phyloP scores from a whole-genome alignment of 768 basidiomycete species.

The Tylopilus plumbeoviolaceoides region DNA sequence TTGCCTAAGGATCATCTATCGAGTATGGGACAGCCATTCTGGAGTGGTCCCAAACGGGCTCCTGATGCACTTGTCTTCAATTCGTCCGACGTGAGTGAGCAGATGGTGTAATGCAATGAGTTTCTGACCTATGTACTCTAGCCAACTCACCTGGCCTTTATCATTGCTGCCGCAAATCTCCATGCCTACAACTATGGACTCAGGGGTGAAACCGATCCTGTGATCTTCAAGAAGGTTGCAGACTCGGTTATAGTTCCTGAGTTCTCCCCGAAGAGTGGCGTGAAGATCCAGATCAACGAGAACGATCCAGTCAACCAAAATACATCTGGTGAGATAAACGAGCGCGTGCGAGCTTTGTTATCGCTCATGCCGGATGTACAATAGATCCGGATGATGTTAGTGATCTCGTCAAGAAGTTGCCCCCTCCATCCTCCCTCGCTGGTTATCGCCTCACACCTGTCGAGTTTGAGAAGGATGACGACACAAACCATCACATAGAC shows the following conservation, averaged over 20 bases:
- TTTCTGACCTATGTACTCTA: slow-evolving; percentile 31
- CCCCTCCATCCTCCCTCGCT: slow-evolving; percentile 84
- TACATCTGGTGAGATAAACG: slow-evolving; percentile 19
- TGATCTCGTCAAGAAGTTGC: slow-evolving; percentile 64
- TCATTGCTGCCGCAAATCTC: slow-evolving; percentile 91
- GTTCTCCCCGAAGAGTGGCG: slow-evolving; percentile 88
- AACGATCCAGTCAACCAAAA: slow-evolving; percentile 77
- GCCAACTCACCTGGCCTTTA: slow-evolving; percentile 83
- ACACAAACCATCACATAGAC: slow-evolving; percentile 96
- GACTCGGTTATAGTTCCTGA: slow-evolving; percentile 83
- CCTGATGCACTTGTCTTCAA: slow-evolving; percentile 88
- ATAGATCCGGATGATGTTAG: slow-evolving; percentile 49
- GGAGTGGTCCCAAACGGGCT: slow-evolving; percentile 98
- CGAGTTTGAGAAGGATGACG: slow-evolving; percentile 99
- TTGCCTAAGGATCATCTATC: slow-evolving; percentile 93
- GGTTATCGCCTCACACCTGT: slow-evolving; percentile 96
- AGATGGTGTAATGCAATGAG: not conserved
- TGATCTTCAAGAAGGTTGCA: slow-evolving; percentile 77
- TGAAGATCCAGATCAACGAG: slow-evolving; percentile 92
- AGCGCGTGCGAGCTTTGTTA: not conserved
- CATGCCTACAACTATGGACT: slow-evolving; percentile 98
- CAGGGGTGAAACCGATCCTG: slow-evolving; percentile 78
- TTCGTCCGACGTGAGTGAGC: slow-evolving; percentile 69
- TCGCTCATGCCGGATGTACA: slow-evolving; percentile 5
- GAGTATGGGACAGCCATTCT: slow-evolving; percentile 93